These are phyloP conservation scores for Monilinia polystroma DNA, from an alignment of 2,329 filamentous ascomycete species.

Conservation along the genomic window DNA sequence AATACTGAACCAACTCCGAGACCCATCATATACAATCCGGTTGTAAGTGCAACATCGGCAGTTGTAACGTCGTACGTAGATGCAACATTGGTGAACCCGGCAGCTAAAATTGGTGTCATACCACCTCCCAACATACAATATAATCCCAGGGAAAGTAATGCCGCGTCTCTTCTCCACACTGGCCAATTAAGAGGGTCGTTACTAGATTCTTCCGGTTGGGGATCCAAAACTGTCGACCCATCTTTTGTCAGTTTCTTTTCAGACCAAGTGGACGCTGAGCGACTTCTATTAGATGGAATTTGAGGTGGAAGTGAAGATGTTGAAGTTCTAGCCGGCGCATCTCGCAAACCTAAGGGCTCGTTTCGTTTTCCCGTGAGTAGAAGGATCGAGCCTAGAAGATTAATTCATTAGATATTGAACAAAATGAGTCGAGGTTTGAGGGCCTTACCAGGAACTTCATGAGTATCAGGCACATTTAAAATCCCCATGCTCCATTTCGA, in stretches of 20 bases:
- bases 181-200: constrained; percentile 97
- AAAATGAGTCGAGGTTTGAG: neutral
- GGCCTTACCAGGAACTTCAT: constrained; percentile 77
- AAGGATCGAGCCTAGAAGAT: constrained; percentile 53
- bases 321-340: constrained; percentile 52
- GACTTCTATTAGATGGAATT: constrained; percentile 25
- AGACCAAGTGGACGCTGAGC: constrained; percentile 23
- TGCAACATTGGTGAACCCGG: constrained; percentile 83
- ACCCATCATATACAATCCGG: constrained; percentile 92
- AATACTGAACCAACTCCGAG: constrained; percentile 81
- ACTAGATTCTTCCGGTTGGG: constrained; percentile 84
- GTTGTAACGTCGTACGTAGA: constrained; percentile 63
- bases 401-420: constrained; percentile 6
- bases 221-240: constrained; percentile 82
- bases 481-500: constrained; percentile 71
- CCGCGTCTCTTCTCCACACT: constrained; percentile 73
- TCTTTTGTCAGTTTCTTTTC: constrained; percentile 75
- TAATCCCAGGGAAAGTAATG: constrained; percentile 78
- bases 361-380: constrained; percentile 56
- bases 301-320: constrained; percentile 49
- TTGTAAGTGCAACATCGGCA: constrained; percentile 78
- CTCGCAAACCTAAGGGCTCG: constrained; percentile 39
- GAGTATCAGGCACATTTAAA: constrained; percentile 74
- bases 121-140: constrained; percentile 94
- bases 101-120: constrained; percentile 86